Conservation (phyloP, 495 filamentous ascomycete species). For the Tuber borchii region DNA sequence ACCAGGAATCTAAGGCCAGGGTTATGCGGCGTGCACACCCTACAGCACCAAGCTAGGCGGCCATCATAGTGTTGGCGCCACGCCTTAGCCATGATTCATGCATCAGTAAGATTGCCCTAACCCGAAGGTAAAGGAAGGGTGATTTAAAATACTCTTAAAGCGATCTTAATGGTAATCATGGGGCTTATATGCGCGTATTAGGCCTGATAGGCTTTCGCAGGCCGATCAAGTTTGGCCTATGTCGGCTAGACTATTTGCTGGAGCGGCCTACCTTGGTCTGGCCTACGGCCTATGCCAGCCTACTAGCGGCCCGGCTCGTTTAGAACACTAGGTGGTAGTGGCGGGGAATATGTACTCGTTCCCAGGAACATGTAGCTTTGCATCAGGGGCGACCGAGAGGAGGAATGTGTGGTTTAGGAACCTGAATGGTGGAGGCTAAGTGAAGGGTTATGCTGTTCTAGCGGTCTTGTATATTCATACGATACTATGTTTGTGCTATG, state of each 20-base stretch:
- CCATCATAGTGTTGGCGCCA: not conserved
- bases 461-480: not conserved
- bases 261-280: too few relatives aligned
- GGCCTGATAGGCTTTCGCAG: too few relatives aligned
- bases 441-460: not conserved
- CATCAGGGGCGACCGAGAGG: too few relatives aligned
- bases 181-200: too few relatives aligned
- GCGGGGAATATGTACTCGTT: not conserved
- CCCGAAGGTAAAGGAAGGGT: not conserved
- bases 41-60: not conserved
- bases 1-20: not conserved
- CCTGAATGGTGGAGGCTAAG: not conserved
- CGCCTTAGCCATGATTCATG: not conserved
- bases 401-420: not conserved
- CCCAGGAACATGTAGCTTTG: not conserved
- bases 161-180: too few relatives aligned
- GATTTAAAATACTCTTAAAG: too few relatives aligned
- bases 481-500: too few relatives aligned
- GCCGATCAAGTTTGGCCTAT: too few relatives aligned
- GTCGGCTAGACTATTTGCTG: too few relatives aligned
- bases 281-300: too few relatives aligned
- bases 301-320: too few relatives aligned
- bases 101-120: not conserved
- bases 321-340: not conserved
- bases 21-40: not conserved